These are phyloP conservation scores for Angomonas deanei DNA, from an alignment of 208 protist genomes.

Conservation along the genomic window DNA sequence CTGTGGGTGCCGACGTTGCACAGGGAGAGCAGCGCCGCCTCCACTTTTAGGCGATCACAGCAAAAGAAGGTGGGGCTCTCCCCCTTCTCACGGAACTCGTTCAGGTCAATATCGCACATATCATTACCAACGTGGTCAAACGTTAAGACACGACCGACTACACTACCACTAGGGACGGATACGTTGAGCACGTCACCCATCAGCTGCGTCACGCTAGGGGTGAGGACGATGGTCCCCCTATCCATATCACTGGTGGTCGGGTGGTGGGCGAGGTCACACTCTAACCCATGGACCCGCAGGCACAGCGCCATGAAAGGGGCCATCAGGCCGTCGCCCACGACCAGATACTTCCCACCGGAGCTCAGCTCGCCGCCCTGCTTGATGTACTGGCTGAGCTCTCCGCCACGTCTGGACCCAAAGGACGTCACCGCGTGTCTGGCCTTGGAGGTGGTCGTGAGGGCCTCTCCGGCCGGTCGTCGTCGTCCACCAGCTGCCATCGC, in stretches of 20 bases:
- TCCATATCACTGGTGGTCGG: constrained; percentile 59
- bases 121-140: constrained; percentile 92
- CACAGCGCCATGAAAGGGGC: constrained; percentile 90
- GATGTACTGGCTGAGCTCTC: constrained; percentile 46
- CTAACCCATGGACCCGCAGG: constrained; percentile 81
- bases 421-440: constrained; percentile 36
- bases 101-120: constrained; percentile 90
- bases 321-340: constrained; percentile 89
- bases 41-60: constrained; percentile 84
- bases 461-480: constrained; percentile 8
- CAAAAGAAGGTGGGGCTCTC: constrained; percentile 92
- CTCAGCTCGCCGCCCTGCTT: constrained; percentile 37
- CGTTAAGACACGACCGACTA: constrained; percentile 81
- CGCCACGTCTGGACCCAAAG: constrained; percentile 49
- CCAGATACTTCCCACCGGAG: constrained; percentile 73
- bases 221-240: constrained; percentile 83
- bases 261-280: constrained; percentile 84
- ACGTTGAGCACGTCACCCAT: constrained; percentile 90
- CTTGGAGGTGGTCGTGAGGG: background rate
- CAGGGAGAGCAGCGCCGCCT: constrained; percentile 76
- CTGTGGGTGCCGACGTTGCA: constrained; percentile 77
- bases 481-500: constrained; percentile 70
- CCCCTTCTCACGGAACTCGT: constrained; percentile 90
- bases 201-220: constrained; percentile 87
- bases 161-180: constrained; percentile 84